Evolutionary conservation across 1,284 basidiomycete species (phyloP).

Genomic region (Ceratobasidium sp.): DNA sequence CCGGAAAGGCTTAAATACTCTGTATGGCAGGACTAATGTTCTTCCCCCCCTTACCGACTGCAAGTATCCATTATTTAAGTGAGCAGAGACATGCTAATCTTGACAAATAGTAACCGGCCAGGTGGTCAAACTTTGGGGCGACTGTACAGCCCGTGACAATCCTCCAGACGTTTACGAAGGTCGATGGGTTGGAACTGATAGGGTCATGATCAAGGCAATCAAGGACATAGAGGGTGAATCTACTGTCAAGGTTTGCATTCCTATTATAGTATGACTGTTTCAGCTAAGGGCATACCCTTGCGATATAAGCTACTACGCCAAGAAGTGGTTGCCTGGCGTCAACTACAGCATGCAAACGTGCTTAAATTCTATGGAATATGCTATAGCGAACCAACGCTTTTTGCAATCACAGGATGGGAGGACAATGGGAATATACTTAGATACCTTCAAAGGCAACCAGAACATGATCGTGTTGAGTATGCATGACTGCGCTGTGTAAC

Average conservation of each 20-base stretch:
- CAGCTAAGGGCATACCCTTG: too few species aligned
- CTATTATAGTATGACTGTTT: too few species aligned
- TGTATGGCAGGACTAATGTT: constrained; percentile 14
- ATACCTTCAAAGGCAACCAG: not conserved
- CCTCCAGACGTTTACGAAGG: constrained; percentile 15
- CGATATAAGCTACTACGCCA: not conserved
- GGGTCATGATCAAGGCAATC: constrained; percentile 24
- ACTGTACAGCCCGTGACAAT: not conserved
- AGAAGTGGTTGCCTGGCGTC: not conserved
- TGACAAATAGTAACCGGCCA: constrained; percentile 21
- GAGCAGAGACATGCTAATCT: not conserved
- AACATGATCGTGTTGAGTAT: not conserved
- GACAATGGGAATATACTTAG: not conserved
- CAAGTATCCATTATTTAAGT: not conserved
- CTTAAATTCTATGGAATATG: not conserved
- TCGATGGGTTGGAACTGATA: constrained; percentile 27
- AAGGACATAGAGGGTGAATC: not conserved
- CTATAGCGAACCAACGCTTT: not conserved
- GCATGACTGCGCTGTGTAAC: not conserved
- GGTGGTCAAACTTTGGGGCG: constrained; percentile 15
- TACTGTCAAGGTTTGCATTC: not conserved
- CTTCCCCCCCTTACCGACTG: constrained; percentile 3
- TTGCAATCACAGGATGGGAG: not conserved
- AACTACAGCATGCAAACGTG: not conserved
- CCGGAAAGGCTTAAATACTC: constrained; percentile 25